A percentile compares a stretch with the other conserved stretches of the same genome.
Conservation (phyloP, 345 rosid genomes). For the Stellera chamaejasme region DNA sequence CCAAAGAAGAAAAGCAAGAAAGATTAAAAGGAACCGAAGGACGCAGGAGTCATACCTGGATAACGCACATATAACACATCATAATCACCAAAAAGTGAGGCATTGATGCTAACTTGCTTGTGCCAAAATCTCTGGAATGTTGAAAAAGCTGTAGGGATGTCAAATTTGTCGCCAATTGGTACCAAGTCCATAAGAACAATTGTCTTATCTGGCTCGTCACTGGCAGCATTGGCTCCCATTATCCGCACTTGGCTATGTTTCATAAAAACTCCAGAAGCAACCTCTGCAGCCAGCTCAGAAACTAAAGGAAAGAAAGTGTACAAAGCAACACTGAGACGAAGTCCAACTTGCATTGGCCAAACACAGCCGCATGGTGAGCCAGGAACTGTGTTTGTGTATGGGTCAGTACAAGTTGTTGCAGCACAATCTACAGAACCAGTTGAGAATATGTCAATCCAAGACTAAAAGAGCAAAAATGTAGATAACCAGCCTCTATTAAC, state of each 20-base stretch:
- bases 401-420: conserved; percentile 54
- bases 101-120: conserved; percentile 49
- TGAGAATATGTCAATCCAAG: conserved; percentile 9
- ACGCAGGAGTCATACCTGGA: conserved; percentile 37
- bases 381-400: conserved; percentile 77
- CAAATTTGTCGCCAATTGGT: conserved; percentile 64
- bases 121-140: conserved; percentile 76
- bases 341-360: conserved; percentile 79
- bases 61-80: conserved; percentile 71
- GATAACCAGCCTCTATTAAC: conserved; percentile 1
- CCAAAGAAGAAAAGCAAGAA: neutral
- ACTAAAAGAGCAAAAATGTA: conserved; percentile 4
- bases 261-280: conserved; percentile 74
- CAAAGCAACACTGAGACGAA: conserved; percentile 60
- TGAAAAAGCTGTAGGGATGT: conserved; percentile 57
- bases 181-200: conserved; percentile 68
- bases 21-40: neutral
- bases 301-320: conserved; percentile 88
- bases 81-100: conserved; percentile 53
- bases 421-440: conserved; percentile 54
- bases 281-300: conserved; percentile 67
- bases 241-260: conserved; percentile 91
- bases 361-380: conserved; percentile 88
- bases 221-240: conserved; percentile 82
- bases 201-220: conserved; percentile 67